A percentile compares a stretch with the other conserved stretches of the same genome.
Conservation (phyloP, 495 filamentous ascomycete species). For the Parachaetomium inaequale region DNA sequence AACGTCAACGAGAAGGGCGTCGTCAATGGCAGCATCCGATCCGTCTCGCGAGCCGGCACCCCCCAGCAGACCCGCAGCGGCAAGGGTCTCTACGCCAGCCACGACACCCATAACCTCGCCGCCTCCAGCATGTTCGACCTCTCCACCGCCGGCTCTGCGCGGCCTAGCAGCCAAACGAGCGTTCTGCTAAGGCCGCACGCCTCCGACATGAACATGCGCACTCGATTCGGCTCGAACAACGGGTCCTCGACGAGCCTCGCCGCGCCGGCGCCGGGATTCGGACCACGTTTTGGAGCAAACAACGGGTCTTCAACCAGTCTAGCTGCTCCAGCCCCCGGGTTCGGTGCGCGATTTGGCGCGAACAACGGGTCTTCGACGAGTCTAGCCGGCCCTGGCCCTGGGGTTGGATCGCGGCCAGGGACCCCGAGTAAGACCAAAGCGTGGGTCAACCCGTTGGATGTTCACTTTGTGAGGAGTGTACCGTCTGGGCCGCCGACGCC, state of each 20-base stretch:
- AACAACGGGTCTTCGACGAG: slow-evolving; percentile 25
- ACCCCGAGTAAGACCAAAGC: slow-evolving; percentile 34
- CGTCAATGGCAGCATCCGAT: slow-evolving; percentile 32
- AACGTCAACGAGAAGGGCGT: slow-evolving; percentile 20
- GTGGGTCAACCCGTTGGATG: slow-evolving; percentile 43
- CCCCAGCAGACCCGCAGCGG: slow-evolving; percentile 18
- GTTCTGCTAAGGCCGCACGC: slow-evolving; percentile 33
- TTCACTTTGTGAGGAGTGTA: slow-evolving; percentile 31
- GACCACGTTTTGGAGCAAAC: slow-evolving; percentile 16
- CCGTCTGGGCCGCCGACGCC: slow-evolving; percentile 23
- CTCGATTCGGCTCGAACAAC: slow-evolving; percentile 24
- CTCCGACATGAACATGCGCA: slow-evolving; percentile 40
- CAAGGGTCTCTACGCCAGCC: slow-evolving; percentile 29
- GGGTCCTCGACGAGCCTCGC: slow-evolving; percentile 26
- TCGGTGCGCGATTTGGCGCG: slow-evolving; percentile 17
- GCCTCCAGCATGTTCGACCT: slow-evolving; percentile 41
- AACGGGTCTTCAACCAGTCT: slow-evolving; percentile 30
- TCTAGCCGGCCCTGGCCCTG: slow-evolving; percentile 20
- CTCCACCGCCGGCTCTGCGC: slow-evolving; percentile 14
- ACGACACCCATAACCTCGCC: slow-evolving; percentile 33
- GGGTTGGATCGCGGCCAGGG: slow-evolving; percentile 25
- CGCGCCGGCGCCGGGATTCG: slow-evolving; percentile 18
- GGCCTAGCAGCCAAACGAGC: slow-evolving; percentile 25
- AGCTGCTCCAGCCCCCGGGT: slow-evolving; percentile 28
- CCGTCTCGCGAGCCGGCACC: slow-evolving; percentile 32